phyloP scores from a whole-genome alignment of 2,329 filamentous ascomycete species.

The Fusarium torreyae region DNA sequence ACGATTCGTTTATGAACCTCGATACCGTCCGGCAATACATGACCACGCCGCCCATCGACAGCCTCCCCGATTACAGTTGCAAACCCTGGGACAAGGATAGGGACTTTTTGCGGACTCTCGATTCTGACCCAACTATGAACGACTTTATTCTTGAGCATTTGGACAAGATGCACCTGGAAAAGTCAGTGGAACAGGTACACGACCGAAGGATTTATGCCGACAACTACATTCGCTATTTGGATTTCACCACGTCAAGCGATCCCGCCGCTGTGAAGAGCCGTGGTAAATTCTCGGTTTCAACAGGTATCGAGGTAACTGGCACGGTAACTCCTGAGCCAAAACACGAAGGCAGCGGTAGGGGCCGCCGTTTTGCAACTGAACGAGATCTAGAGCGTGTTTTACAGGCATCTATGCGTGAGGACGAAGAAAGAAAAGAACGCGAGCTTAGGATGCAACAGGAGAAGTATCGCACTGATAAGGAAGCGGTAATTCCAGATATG shows the following conservation, averaged over 20 bases:
- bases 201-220: constrained; percentile 60
- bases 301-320: constrained; percentile 53
- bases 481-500: constrained; percentile 81
- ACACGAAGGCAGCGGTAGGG: constrained; percentile 68
- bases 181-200: constrained; percentile 57
- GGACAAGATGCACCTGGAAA: constrained; percentile 58
- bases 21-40: constrained; percentile 67
- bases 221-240: constrained; percentile 67
- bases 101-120: constrained; percentile 60
- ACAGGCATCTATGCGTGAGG: constrained; percentile 79
- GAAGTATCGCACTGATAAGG: constrained; percentile 81
- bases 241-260: constrained; percentile 70
- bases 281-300: constrained; percentile 65
- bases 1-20: constrained; percentile 65
- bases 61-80: constrained; percentile 64
- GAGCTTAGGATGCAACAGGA: constrained; percentile 76
- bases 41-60: constrained; percentile 69
- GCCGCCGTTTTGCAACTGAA: constrained; percentile 77
- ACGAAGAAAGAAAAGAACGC: constrained; percentile 78
- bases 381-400: constrained; percentile 80
- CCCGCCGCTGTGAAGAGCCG: constrained; percentile 69
- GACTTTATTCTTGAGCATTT: constrained; percentile 64
- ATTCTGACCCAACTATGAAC: constrained; percentile 58
- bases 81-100: constrained; percentile 65
- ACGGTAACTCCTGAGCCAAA: constrained; percentile 67